Evolutionary conservation across 163 green algal genomes (phyloP).

Genomic region (Chlorella variabilis): DNA sequence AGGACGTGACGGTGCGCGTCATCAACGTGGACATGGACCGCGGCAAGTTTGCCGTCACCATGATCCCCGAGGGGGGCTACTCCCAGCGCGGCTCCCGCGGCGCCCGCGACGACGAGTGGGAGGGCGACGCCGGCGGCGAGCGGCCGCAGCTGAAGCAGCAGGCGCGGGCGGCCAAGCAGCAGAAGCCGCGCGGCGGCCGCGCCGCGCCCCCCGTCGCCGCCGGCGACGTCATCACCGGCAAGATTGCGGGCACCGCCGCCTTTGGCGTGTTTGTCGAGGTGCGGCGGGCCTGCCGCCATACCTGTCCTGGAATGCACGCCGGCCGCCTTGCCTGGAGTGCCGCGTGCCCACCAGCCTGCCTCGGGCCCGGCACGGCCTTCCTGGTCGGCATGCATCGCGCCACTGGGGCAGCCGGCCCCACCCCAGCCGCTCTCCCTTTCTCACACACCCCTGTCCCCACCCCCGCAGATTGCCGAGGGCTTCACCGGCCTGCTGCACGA

Average conservation of each 20-base stretch:
- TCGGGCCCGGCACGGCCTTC: too few species aligned
- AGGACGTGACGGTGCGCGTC: constrained; percentile 73
- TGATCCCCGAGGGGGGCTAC: constrained; percentile 32
- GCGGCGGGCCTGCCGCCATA: background rate
- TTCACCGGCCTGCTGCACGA: constrained; percentile 77
- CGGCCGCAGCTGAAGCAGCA: constrained; percentile 33
- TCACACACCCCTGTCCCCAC: too few species aligned
- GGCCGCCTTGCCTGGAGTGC: too few species aligned
- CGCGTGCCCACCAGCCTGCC: too few species aligned
- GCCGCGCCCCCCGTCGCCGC: constrained; percentile 28
- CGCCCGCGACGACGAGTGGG: background rate
- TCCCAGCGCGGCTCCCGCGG: background rate
- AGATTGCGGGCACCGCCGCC: constrained; percentile 47
- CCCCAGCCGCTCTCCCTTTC: too few species aligned
- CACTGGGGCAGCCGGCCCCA: too few species aligned
- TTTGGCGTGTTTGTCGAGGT: constrained; percentile 85
- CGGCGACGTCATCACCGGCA: constrained; percentile 58
- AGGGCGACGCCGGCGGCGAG: constrained; percentile 17
- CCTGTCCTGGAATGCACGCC: too few species aligned
- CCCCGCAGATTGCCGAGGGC: constrained; percentile 44
- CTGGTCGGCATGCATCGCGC: too few species aligned
- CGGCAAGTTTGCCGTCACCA: constrained; percentile 56
- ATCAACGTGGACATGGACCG: constrained; percentile 66
- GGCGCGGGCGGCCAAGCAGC: constrained; percentile 8
- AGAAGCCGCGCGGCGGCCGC: background rate